These are phyloP conservation scores for Thelephora ganbajun DNA, from an alignment of 768 basidiomycete genomes.

Conservation along the genomic window DNA sequence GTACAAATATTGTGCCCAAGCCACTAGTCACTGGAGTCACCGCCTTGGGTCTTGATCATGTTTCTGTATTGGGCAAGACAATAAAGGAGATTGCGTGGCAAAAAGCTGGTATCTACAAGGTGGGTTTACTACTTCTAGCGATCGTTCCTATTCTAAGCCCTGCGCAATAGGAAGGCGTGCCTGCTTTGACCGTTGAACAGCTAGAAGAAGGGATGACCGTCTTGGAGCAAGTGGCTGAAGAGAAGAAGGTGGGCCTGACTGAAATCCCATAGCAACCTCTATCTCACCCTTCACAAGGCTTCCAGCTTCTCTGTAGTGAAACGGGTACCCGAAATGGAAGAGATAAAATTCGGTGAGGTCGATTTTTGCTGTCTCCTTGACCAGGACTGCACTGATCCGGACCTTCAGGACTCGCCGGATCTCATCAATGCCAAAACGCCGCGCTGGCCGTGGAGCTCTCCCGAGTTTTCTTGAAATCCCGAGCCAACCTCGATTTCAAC, in stretches of 20 bases:
- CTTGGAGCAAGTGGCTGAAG: constrained; percentile 49
- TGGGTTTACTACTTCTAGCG: constrained; percentile 12
- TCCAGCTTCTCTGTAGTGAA: constrained; percentile 58
- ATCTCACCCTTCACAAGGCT: constrained; percentile 24
- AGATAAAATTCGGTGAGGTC: constrained; percentile 46
- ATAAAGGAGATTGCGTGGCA: constrained; percentile 85
- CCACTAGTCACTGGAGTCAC: constrained; percentile 88
- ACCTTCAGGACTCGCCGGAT: constrained; percentile 61
- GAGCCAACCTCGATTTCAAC: constrained; percentile 15
- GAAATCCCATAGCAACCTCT: background rate
- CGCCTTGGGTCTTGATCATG: constrained; percentile 86
- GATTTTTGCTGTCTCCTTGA: background rate
- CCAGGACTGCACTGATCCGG: constrained; percentile 2
- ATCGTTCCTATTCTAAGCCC: background rate
- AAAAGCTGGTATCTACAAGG: constrained; percentile 96
- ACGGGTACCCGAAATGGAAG: constrained; percentile 30
- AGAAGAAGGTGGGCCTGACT: constrained; percentile 38
- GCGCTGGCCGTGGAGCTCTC: constrained; percentile 68
- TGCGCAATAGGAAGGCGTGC: constrained; percentile 48
- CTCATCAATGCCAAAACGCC: constrained; percentile 83
- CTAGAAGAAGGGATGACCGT: constrained; percentile 53
- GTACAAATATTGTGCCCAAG: constrained; percentile 87
- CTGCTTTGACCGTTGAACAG: constrained; percentile 77
- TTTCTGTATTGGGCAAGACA: constrained; percentile 76
- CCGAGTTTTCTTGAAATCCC: constrained; percentile 40